phyloP scores from a whole-genome alignment of 2,329 filamentous ascomycete species.

The Ophiostoma ips region DNA sequence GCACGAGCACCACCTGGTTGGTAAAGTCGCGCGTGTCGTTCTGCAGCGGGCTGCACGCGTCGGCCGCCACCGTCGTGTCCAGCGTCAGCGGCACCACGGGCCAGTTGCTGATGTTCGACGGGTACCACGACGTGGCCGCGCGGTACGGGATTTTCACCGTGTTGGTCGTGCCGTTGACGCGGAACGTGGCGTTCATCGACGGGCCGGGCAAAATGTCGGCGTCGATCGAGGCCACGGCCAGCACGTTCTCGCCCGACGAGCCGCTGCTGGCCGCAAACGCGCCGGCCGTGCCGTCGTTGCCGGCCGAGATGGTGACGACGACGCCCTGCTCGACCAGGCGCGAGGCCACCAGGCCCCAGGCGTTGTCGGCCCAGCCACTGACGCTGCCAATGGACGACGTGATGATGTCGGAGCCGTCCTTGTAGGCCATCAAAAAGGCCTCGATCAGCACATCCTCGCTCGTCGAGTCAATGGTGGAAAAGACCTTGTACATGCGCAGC shows the following conservation, averaged over 20 bases:
- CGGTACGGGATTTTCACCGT: constrained; percentile 21
- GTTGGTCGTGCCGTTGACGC: constrained; percentile 21
- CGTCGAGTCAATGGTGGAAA: constrained; percentile 38
- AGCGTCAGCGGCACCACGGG: constrained; percentile 31
- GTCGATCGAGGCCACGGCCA: constrained; percentile 36
- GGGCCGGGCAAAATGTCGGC: constrained; percentile 25
- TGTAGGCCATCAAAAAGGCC: constrained; percentile 45
- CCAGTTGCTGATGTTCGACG: constrained; percentile 24
- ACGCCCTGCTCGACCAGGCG: constrained; percentile 42
- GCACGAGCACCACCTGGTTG: constrained; percentile 43
- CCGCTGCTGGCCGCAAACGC: constrained; percentile 29
- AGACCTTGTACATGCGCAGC: constrained; percentile 42
- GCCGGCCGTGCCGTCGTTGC: constrained; percentile 34
- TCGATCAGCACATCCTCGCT: constrained; percentile 43
- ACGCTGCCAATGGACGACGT: constrained; percentile 39
- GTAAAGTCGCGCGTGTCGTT: constrained; percentile 45
- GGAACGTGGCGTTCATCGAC: constrained; percentile 28
- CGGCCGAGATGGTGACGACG: constrained; percentile 34
- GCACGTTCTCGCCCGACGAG: constrained; percentile 31
- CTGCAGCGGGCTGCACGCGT: constrained; percentile 36
- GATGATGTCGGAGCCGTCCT: constrained; percentile 45
- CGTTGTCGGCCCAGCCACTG: constrained; percentile 38
- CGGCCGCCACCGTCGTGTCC: constrained; percentile 32
- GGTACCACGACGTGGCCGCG: constrained; percentile 28
- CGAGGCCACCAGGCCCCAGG: constrained; percentile 34